Evolutionary conservation across 129 eudicot genomes (phyloP), one percentile per base, ranked within the genome.

Genomic region (Saposhnikovia divaricata): DNA sequence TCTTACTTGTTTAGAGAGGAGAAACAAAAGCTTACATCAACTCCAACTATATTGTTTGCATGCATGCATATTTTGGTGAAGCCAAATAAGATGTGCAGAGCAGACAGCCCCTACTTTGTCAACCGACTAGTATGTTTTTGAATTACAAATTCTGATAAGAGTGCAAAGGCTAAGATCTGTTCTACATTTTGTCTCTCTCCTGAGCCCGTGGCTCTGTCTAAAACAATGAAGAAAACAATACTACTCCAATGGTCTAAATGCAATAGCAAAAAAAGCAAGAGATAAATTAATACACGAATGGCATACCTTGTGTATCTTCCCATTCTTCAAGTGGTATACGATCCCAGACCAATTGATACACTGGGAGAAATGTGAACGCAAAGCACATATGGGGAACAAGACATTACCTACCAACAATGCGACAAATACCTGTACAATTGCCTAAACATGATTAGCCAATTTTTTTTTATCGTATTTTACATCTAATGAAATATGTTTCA

Each of bases 341-440:
- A 94, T 94, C 76, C 98, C 98, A 53, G 98, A 94, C 98, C 98
- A 94, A 77, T 94, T 89, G 80, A 94, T 94, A 47, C 96, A 91
- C 80, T 91, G 98, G 69, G 93, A 90, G 81, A 94, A 91, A 85
- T 94, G 97, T n/a, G 98, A 94, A 5, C 96, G 88, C 39, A 91
- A 53, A 65, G 98, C 97, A 23, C 96, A 91, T 43, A 94, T 68
- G 28, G 98, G 97, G 85, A 91, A 94, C 71, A 94, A 83, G 50
- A 91, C 90, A 74, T 94, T 94, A 84, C 90, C 98, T 76, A 94
- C 97, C 87, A 94, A 87, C 97, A 94, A 88, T 61, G 98, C 97
- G 38, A 91, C 71, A 76, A 94, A 94, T 28, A 94, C 97, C 98
- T 94, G 96, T 69, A 34, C 83, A 82, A 61, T 51, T 27, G 25